phyloP scores from a whole-genome alignment of 805 yeast genomes.

The Sugiyamaella lignohabitans region DNA sequence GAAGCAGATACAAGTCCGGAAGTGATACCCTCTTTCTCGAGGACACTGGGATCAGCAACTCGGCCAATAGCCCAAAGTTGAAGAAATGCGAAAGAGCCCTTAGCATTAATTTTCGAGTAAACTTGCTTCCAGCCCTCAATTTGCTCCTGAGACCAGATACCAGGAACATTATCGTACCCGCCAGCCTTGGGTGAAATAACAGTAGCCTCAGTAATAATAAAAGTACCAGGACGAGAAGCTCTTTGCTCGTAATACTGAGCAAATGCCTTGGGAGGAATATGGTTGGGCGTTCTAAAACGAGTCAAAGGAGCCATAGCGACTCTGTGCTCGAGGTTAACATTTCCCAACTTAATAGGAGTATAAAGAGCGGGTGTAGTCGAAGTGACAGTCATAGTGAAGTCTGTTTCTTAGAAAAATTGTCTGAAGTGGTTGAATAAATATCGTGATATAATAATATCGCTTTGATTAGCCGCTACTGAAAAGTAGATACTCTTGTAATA shows the following conservation, averaged over 20 bases:
- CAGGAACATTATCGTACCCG: constrained; percentile 26
- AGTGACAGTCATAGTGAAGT: too few relatives aligned
- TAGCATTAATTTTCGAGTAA: constrained; percentile 40
- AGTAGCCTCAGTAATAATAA: constrained; percentile 56
- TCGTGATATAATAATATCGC: too few relatives aligned
- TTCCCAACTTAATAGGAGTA: constrained; percentile 36
- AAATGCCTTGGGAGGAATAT: constrained; percentile 41
- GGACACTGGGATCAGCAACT: constrained; percentile 36
- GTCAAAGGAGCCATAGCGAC: constrained; percentile 47
- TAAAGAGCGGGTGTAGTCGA: too few relatives aligned
- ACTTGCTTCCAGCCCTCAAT: constrained; percentile 32
- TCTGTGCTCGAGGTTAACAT: constrained; percentile 32
- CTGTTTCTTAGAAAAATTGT: too few relatives aligned
- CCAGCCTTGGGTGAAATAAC: constrained; percentile 38
- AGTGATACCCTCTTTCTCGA: too few relatives aligned
- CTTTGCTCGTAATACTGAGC: constrained; percentile 50
- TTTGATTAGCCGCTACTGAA: too few relatives aligned
- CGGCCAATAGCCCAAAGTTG: constrained; percentile 46
- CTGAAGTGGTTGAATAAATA: too few relatives aligned
- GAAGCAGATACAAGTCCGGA: constrained; percentile 26
- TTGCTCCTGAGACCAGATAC: constrained; percentile 29
- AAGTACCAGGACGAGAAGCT: constrained; percentile 49
- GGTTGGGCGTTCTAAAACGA: constrained; percentile 35
- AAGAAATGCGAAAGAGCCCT: constrained; percentile 33
- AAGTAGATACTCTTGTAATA: too few relatives aligned